Conservation (phyloP, 106 monocot species). For the Dioscorea dumetorum region DNA sequence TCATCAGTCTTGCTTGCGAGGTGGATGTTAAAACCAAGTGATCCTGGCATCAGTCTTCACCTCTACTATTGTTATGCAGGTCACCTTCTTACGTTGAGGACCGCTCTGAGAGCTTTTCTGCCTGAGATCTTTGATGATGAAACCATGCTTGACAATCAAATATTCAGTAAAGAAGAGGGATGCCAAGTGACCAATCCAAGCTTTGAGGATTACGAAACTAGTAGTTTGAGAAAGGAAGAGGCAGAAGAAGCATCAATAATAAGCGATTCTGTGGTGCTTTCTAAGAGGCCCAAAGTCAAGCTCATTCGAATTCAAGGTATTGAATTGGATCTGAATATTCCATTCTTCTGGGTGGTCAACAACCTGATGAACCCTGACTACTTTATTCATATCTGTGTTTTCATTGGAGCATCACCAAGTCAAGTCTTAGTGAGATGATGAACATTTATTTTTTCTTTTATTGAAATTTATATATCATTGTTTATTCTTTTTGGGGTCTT, state of each 20-base stretch:
- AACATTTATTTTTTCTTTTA: no score
- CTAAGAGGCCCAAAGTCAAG: constrained; percentile 29
- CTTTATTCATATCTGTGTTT: constrained; percentile 75
- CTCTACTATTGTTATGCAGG: constrained; percentile 14
- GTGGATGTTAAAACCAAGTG: no score
- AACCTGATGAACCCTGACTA: constrained; percentile 78
- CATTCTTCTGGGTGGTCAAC: constrained; percentile 80
- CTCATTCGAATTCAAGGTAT: constrained; percentile 85
- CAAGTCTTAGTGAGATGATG: not conserved
- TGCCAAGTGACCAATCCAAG: constrained; percentile 7
- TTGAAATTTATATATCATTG: not conserved
- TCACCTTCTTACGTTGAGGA: constrained; percentile 34
- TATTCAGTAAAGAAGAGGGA: not conserved
- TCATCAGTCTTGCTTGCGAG: no score
- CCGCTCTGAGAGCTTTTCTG: constrained; percentile 45
- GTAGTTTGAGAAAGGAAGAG: not conserved
- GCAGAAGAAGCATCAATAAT: not conserved
- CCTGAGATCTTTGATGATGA: constrained; percentile 47
- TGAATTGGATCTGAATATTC: constrained; percentile 52
- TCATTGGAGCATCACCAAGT: constrained; percentile 15
- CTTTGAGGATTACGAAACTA: constrained; percentile 10
- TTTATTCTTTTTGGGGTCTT: constrained; percentile 1
- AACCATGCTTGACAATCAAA: not conserved
- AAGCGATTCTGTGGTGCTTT: not conserved
- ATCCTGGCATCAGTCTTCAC: no score